Evolutionary conservation across 1,139 yeast species (phyloP).

Genomic region (Yamadazyma atmosphaerica): DNA sequence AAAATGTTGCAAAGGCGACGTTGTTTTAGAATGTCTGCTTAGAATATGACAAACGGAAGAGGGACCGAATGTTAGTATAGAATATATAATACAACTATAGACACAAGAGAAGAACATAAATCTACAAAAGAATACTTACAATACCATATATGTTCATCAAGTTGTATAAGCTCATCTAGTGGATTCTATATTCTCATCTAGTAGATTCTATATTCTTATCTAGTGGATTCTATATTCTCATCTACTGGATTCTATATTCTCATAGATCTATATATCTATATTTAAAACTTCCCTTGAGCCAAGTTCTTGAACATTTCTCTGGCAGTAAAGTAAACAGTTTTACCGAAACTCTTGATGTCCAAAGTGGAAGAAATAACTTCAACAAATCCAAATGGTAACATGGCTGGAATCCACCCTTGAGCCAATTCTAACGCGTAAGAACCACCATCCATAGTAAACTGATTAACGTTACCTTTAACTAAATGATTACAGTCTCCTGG

Average conservation of each 20-base stretch:
- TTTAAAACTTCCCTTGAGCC: slow-evolving; percentile 63
- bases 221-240: too few species aligned
- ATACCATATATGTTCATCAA: too few species aligned
- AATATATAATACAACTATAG: too few species aligned
- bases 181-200: too few species aligned
- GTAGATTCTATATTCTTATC: too few species aligned
- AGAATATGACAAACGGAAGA: too few species aligned
- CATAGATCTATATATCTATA: background rate
- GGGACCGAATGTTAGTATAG: too few species aligned
- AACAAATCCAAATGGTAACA: slow-evolving; percentile 93
- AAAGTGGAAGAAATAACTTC: slow-evolving; percentile 79
- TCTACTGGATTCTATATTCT: too few species aligned
- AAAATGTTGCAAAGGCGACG: background rate
- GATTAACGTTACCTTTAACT: slow-evolving; percentile 70
- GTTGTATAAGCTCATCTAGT: too few species aligned
- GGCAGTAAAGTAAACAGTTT: slow-evolving; percentile 74
- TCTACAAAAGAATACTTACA: too few species aligned
- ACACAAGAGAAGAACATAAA: too few species aligned
- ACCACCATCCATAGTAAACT: slow-evolving; percentile 80
- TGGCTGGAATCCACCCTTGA: slow-evolving; percentile 98
- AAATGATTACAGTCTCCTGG: slow-evolving; percentile 88
- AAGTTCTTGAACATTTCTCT: slow-evolving; percentile 73
- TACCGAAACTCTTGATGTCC: slow-evolving; percentile 66
- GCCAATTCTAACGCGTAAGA: slow-evolving; percentile 92
- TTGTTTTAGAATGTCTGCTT: background rate